phyloP scores from a whole-genome alignment of 345 rosid species.

The Syzygium jambos region DNA sequence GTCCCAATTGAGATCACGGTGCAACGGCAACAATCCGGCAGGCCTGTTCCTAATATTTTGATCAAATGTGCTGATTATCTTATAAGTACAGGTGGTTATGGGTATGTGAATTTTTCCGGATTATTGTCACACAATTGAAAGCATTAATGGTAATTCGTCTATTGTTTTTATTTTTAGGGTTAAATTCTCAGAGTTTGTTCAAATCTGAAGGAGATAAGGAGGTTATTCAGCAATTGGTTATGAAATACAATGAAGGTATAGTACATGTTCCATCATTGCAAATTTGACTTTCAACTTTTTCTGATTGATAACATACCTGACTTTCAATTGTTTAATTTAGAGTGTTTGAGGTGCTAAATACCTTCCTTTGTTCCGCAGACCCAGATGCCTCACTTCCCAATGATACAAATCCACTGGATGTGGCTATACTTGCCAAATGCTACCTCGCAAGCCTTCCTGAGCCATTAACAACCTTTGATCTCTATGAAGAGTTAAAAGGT shows the following conservation, averaged over 20 bases:
- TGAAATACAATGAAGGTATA: constrained; percentile 69
- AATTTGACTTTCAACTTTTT: neutral
- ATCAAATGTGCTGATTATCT: constrained; percentile 78
- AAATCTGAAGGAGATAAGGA: constrained; percentile 73
- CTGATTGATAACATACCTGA: neutral
- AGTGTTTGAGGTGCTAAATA: neutral
- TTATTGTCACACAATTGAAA: neutral
- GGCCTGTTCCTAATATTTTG: constrained; percentile 60
- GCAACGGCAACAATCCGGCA: constrained; percentile 58
- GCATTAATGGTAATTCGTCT: neutral
- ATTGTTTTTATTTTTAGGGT: constrained; percentile 28
- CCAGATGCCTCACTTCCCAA: constrained; percentile 61
- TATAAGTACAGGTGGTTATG: constrained; percentile 55
- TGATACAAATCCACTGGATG: constrained; percentile 59
- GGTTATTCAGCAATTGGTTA: constrained; percentile 67
- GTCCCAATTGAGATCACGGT: constrained; percentile 69
- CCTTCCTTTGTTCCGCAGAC: constrained; percentile 31
- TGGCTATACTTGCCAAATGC: constrained; percentile 66
- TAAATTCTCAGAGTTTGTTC: constrained; percentile 58
- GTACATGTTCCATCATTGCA: neutral
- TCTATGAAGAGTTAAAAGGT: constrained; percentile 62
- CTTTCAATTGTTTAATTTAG: neutral
- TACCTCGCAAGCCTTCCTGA: constrained; percentile 91
- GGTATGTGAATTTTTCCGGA: neutral
- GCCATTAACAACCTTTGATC: constrained; percentile 79